These are phyloP conservation scores for Bretschneidera sinensis DNA, from an alignment of 345 rosid species.

Conservation along the genomic window DNA sequence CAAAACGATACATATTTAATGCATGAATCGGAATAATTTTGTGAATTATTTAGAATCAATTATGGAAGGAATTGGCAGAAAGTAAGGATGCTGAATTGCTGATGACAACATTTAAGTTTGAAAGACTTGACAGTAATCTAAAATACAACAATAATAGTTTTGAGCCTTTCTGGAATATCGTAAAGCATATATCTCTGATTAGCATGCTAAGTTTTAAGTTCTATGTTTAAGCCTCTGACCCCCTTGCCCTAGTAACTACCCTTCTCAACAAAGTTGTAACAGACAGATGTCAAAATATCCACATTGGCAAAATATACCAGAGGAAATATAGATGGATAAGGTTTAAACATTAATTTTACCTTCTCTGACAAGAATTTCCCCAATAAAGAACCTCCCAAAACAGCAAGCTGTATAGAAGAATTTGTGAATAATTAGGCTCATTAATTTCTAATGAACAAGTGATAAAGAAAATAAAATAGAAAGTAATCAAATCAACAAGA, in stretches of 20 bases:
- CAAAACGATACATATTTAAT: not conserved
- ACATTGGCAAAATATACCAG: not conserved
- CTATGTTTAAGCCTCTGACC: not conserved
- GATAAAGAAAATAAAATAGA: not conserved
- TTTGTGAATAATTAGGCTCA: not conserved
- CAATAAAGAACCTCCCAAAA: conserved; percentile 86
- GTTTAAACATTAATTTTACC: conserved; percentile 37
- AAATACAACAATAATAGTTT: no score
- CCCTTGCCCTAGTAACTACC: not conserved
- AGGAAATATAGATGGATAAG: not conserved
- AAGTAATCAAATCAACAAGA: not conserved
- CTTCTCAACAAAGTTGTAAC: not conserved
- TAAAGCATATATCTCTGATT: conserved; percentile 13
- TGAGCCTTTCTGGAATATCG: not conserved
- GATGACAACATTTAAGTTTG: conserved; percentile 8
- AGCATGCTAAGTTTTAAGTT: conserved; percentile 1
- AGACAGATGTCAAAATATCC: not conserved
- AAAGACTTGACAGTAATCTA: not conserved
- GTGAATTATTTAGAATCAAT: conserved; percentile 1
- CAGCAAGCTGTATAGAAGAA: conserved; percentile 57
- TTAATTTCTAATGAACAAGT: not conserved
- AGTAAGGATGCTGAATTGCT: conserved; percentile 3
- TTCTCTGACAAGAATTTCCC: conserved; percentile 94
- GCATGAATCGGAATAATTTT: not conserved
- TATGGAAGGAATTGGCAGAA: conserved; percentile 10